A percentile compares a stretch with the other conserved stretches of the same genome.
Conservation (phyloP, 805 yeast species). For the Ogataea ganodermae region DNA sequence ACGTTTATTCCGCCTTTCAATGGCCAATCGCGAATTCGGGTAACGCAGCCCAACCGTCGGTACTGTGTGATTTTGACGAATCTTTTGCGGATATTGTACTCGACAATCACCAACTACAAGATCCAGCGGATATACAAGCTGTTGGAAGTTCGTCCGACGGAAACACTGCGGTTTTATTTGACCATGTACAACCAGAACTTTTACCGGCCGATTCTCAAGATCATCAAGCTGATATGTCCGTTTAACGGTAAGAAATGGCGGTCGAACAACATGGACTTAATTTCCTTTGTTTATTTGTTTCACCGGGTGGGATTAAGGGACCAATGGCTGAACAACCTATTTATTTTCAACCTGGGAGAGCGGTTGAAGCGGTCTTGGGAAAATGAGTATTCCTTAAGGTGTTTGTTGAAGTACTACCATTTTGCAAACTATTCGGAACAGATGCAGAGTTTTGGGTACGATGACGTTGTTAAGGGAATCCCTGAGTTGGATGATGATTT, state of each 20-base stretch:
- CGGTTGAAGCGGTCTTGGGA: constrained; percentile 77
- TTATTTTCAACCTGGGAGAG: constrained; percentile 68
- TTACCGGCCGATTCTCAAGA: constrained; percentile 69
- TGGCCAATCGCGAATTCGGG: constrained; percentile 27
- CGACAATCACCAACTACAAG: constrained; percentile 58
- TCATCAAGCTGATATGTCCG: constrained; percentile 79
- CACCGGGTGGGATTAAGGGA: constrained; percentile 73
- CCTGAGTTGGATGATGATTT: constrained; percentile 35
- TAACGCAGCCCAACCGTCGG: constrained; percentile 35
- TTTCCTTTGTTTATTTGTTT: constrained; percentile 81
- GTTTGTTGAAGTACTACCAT: constrained; percentile 76
- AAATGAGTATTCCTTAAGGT: constrained; percentile 82
- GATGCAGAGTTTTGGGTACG: constrained; percentile 61
- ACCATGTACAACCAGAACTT: constrained; percentile 62
- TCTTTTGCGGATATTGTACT: constrained; percentile 55
- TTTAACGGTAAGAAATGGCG: constrained; percentile 95
- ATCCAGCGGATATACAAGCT: constrained; percentile 72
- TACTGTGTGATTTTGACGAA: constrained; percentile 52
- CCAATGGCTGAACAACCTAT: constrained; percentile 88
- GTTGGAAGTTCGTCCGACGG: constrained; percentile 64
- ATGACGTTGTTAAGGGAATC: constrained; percentile 30
- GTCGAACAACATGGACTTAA: constrained; percentile 87
- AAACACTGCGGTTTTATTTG: constrained; percentile 56
- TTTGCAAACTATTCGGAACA: constrained; percentile 53
- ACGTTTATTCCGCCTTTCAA: constrained; percentile 32